Evolutionary conservation across 441 rosid species (phyloP), one percentile per base, ranked within the genome.

Genomic region (Arabidopsis lyrata): DNA sequence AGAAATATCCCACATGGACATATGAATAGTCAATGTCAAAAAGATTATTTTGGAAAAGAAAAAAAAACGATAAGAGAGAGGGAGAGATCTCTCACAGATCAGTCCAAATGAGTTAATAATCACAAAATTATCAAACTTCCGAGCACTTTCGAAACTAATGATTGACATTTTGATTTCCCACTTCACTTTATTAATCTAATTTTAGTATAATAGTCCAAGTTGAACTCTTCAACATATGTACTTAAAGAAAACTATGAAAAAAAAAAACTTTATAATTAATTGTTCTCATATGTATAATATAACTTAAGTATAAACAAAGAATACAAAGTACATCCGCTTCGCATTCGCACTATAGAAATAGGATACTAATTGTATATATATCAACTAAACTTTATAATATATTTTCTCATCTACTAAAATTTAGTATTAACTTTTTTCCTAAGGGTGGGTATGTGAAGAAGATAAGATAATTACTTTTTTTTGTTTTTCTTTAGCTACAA

Each of bases 141-240:
- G 8, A 76, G 71, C 75, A 76, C 76, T 76, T 76, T 76, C 80
- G 62, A 64, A 70, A 63, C 76, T 70, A 76, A 76, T 76, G 72
- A 76, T 76, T 70, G 72, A 76, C 70, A 76, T 62, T 62, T 54
- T 69, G 53, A 55, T 69, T 75, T 62, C 64, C 70, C 65, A 62
- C 70, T 75, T 36, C 27, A 14, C 9, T 42, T 68, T 42, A 56
- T 39, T 55, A 63, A 56, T 5, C 1, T 48, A 22, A 11, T 10
- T 20, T n/a, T 10, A 56, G 48, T 49, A 48, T 49, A 48, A 39
- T 63, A 57, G 14, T 70, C 66, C 76, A 58, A 64, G 34, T 57
- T 57, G 62, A 6, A 10, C 72, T 77, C 50, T 68, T 68, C 70
- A 44, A n/a, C 34, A 4, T 44, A 42, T 9, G 34, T 42, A 8